Evolutionary conservation across 352 stramenopile species (phyloP), one percentile per base, ranked within the genome.

Genomic region (Phytopythium aichiense): DNA sequence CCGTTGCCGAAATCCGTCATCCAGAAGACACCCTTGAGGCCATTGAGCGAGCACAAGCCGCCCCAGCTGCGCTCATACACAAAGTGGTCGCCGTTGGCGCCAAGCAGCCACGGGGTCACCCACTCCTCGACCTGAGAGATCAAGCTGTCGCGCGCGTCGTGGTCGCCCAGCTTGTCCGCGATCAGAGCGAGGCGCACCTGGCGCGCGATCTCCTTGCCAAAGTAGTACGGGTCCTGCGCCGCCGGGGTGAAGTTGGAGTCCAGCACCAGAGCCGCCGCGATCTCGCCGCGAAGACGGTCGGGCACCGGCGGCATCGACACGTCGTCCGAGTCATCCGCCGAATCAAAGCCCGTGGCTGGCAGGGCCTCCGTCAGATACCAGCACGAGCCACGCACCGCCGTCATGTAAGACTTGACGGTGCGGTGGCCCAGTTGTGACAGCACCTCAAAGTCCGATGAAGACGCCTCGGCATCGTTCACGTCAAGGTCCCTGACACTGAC

Each of bases 1-100:
- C 84, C 92, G 61, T 98, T 98, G 62, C 94, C 94, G 69, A 98
- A 98, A 68, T 98, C 92, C 37, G 80, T 95, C 76, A 95, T 93
- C 56, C 68, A 92, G 60, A 90, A 92, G 18, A 93, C 70, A 56
- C 96, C 88, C 60, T 89, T 85, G n/a, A 98, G 73, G 4, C 96
- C 92, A 50, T 97, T 84, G 28, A 86, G 76, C 18, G 91, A 97
- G 60, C 96, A 95, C 42, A 99, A 58, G 8, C 93, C 94, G 63
- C 95, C 94, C 87, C 94, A 97, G 55, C 85, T 92, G 40, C 76
- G 77, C 66, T 99, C 95, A 73, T 98, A 99, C 43, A 98, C 68
- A 43, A 99, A 91, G 60, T 85, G 73, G 63, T 97, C 86, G 33
- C 66, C 61, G 68, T 92, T 94, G 53, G 82, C 64, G 37, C 77